A percentile compares a stretch with the other conserved stretches of the same genome.
These are phyloP conservation scores for Penicillium lagena DNA, from an alignment of 495 filamentous ascomycete species.

Conservation along the genomic window DNA sequence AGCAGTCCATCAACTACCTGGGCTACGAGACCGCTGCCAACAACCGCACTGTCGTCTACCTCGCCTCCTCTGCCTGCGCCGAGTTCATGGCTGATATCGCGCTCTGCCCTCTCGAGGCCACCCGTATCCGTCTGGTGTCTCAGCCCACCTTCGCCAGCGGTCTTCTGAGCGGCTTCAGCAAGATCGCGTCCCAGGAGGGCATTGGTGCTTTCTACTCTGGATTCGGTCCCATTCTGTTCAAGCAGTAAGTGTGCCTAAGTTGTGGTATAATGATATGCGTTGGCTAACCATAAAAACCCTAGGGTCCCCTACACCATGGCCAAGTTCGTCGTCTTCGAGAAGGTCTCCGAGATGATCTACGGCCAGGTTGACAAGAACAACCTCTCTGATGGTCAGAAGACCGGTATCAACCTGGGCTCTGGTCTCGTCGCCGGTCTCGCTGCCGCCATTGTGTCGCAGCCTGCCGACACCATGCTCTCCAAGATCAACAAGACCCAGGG, in stretches of 20 bases:
- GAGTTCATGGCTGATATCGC: slow-evolving; percentile 95
- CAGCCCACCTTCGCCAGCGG: slow-evolving; percentile 81
- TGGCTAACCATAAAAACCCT: no score
- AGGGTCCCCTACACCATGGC: slow-evolving; percentile 99
- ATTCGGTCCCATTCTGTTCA: slow-evolving; percentile 90
- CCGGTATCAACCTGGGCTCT: slow-evolving; percentile 84
- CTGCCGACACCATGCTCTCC: slow-evolving; percentile 97
- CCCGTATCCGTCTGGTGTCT: slow-evolving; percentile 90
- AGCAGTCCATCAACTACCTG: slow-evolving; percentile 77
- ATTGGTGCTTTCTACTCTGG: slow-evolving; percentile 89
- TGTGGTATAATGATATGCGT: no score
- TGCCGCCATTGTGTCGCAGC: slow-evolving; percentile 92
- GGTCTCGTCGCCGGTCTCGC: slow-evolving; percentile 98
- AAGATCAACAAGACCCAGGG: slow-evolving; percentile 99
- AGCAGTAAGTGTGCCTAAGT: slow-evolving; percentile 61
- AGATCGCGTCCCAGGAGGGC: slow-evolving; percentile 82
- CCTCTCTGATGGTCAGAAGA: slow-evolving; percentile 69
- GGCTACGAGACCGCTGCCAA: slow-evolving; percentile 74
- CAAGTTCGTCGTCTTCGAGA: slow-evolving; percentile 99
- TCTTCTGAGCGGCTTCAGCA: slow-evolving; percentile 73
- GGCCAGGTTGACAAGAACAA: slow-evolving; percentile 65
- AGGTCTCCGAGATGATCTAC: slow-evolving; percentile 81
- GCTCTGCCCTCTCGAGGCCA: slow-evolving; percentile 89
- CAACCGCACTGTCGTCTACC: slow-evolving; percentile 85
- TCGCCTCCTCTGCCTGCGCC: slow-evolving; percentile 73